A percentile compares a stretch with the other conserved stretches of the same genome.
Conservation (phyloP, 1,284 basidiomycete species). For the Coniferiporia weirii region DNA sequence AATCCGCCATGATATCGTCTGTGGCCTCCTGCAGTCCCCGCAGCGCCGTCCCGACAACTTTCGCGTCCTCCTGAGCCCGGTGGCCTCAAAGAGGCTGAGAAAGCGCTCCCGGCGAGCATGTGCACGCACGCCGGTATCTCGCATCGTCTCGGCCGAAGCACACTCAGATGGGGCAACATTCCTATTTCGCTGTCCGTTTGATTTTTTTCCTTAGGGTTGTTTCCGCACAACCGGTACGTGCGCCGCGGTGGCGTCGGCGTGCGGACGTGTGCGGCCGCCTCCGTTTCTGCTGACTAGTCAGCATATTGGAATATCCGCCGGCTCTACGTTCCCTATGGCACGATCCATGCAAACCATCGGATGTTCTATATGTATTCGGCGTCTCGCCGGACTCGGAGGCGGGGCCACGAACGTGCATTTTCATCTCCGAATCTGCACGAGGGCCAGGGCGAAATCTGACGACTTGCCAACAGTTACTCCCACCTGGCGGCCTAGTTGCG, state of each 20-base stretch:
- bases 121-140: neutral
- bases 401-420: neutral
- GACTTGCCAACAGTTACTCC: neutral
- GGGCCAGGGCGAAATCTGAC: neutral
- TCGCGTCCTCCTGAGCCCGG: neutral
- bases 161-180: too few species aligned
- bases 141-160: neutral
- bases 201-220: neutral
- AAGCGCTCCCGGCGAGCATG: neutral
- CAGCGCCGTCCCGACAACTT: neutral
- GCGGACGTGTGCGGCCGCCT: neutral
- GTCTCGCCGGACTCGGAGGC: neutral
- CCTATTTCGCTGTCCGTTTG: neutral
- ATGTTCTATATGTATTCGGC: neutral
- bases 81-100: neutral
- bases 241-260: neutral
- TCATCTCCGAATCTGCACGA: neutral
- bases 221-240: neutral
- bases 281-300: too few species aligned
- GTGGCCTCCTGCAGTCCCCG: neutral
- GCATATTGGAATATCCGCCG: too few species aligned
- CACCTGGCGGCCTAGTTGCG: too few species aligned
- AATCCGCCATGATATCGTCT: neutral
- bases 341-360: too few species aligned
- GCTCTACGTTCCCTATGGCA: too few species aligned